These are phyloP conservation scores for Coriolopsis trogii DNA, from an alignment of 1,284 basidiomycete genomes.

Conservation along the genomic window DNA sequence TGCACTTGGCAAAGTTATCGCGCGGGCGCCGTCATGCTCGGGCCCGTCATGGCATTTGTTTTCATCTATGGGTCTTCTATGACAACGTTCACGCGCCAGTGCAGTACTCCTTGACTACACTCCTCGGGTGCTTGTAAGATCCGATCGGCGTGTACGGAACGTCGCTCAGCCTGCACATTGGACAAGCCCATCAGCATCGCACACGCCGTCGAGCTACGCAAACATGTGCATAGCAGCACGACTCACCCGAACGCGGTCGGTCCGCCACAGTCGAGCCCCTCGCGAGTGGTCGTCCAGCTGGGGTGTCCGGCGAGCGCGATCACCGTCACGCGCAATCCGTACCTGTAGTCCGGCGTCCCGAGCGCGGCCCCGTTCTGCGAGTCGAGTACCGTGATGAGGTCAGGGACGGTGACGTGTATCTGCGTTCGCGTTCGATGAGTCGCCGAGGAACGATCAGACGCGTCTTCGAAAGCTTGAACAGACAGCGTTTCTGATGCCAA, in stretches of 20 bases:
- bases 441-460: background rate
- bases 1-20: no score
- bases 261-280: slow-evolving; percentile 56
- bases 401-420: slow-evolving; percentile 54
- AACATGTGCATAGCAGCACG: background rate
- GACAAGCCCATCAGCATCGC: background rate
- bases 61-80: background rate
- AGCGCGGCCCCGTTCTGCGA: slow-evolving; percentile 56
- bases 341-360: slow-evolving; percentile 48
- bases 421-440: slow-evolving; percentile 13
- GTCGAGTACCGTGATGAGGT: slow-evolving; percentile 60
- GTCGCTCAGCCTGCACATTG: slow-evolving; percentile 24
- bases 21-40: background rate
- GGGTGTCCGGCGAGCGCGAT: slow-evolving; percentile 59
- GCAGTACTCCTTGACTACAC: slow-evolving; percentile 32
- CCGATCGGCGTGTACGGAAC: slow-evolving; percentile 33
- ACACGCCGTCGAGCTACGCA: background rate
- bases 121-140: slow-evolving; percentile 31
- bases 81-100: background rate
- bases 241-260: slow-evolving; percentile 41
- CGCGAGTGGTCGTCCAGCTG: slow-evolving; percentile 53
- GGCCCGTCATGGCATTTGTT: background rate
- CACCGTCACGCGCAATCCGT: slow-evolving; percentile 58
- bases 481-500: background rate
- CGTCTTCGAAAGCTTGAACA: background rate